Base-by-base conservation (phyloP, 208 protist species). In the Blechomonas ayalai region DNA sequence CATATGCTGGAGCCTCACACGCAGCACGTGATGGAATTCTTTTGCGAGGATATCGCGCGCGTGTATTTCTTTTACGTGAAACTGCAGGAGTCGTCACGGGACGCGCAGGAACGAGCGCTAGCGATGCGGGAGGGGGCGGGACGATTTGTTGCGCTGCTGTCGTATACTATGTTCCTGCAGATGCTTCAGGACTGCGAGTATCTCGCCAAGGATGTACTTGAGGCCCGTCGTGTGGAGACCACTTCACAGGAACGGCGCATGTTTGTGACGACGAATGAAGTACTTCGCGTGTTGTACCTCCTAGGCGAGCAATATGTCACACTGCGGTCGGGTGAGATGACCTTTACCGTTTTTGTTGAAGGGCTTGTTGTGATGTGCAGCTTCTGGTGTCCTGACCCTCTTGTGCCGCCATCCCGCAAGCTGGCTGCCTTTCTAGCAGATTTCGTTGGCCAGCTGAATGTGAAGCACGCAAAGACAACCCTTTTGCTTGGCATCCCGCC, bases 51-150 rank as follows among this genome's bases (percentile, higher is more conserved):
- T 37, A 42, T 93, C 9, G 58, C 67, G 15, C 72, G 85, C 20
- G 52, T 83, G 9, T 93, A 79, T 50, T 80, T 93, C 33, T 90
- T 86, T 52, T 93, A 93, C 43, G 37, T 86, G 16, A 81, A 75
- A 31, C 56, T 63, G 45, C 84, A 90, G 53, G 68, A 82, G 43
- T 39, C 35, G 13, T 74, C 60, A n/a, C 59, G 53, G 5, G 54
- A 66, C 8, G 44, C 43, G 4, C 32, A 53, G n/a, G 65, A 78
- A 28, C 59, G 59, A 10, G 41, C 46, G 29, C 67, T 77, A 41
- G 57, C 70, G 9, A 45, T 42, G 27, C 80, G 83, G 48, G 59
- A 65, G 34, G 80, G 68, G 27, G n/a, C n/a, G n/a, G 80, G 80
- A 23, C 76, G 84, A 35, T 90, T 88, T 42, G 63, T 62, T 32